A percentile compares a stretch with the other conserved stretches of the same genome.
Conservation (phyloP, 2,329 filamentous ascomycete species). For the Verruconis gallopava region DNA sequence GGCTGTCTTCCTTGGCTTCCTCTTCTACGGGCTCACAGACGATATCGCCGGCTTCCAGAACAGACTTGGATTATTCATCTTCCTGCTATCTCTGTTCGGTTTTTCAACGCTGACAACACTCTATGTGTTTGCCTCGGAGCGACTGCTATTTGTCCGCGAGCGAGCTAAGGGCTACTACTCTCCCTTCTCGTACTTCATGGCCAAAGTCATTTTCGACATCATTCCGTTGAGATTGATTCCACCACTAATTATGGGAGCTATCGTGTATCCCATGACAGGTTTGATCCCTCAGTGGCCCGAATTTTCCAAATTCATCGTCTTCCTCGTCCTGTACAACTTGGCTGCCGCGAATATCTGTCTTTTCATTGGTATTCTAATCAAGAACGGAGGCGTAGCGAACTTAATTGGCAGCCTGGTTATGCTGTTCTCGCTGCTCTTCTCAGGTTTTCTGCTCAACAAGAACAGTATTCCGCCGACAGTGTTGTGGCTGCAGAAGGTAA, state of each 20-base stretch:
- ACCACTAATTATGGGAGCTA: conserved; percentile 86
- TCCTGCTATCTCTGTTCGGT: conserved; percentile 86
- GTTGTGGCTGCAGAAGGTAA: conserved; percentile 73
- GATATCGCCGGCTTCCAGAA: conserved; percentile 98
- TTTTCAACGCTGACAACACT: conserved; percentile 93
- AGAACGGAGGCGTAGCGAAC: conserved; percentile 82
- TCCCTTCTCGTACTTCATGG: conserved; percentile 83
- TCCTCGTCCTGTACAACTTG: conserved; percentile 90
- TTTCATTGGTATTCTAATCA: conserved; percentile 92
- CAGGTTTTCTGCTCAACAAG: conserved; percentile 86
- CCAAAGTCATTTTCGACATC: conserved; percentile 98
- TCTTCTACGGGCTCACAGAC: conserved; percentile 93
- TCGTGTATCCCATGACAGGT: conserved; percentile 96
- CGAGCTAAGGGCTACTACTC: conserved; percentile 94
- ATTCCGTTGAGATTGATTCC: conserved; percentile 88
- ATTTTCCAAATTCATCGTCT: conserved; percentile 83
- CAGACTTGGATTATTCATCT: conserved; percentile 92
- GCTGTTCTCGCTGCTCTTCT: conserved; percentile 92
- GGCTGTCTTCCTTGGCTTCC: conserved; percentile 83
- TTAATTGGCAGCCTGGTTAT: conserved; percentile 90
- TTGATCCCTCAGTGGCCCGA: conserved; percentile 68
- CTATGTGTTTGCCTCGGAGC: conserved; percentile 83
- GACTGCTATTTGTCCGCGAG: conserved; percentile 83
- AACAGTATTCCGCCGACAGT: conserved; percentile 78
- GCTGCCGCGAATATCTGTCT: conserved; percentile 87